phyloP scores from a whole-genome alignment of 805 yeast species.

The Cyberlindnera euphorbiae region DNA sequence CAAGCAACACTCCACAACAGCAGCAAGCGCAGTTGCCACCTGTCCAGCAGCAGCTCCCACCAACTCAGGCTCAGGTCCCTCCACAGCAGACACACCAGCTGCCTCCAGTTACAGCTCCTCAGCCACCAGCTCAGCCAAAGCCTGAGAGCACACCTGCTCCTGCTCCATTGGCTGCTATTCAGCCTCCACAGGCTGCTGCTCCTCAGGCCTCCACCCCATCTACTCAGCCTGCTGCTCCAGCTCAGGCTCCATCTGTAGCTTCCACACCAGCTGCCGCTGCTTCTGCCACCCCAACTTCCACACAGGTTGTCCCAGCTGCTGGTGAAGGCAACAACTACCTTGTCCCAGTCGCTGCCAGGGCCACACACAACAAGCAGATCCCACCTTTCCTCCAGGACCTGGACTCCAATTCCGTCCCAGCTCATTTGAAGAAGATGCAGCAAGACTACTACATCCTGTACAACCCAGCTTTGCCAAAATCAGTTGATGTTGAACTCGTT shows the following conservation, averaged over 20 bases:
- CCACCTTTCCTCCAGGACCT: conserved; percentile 79
- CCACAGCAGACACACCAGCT: conserved; percentile 23
- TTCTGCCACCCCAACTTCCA: conserved; percentile 13
- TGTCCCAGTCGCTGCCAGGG: conserved; percentile 36
- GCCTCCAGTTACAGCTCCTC: conserved; percentile 25
- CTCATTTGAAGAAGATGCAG: conserved; percentile 74
- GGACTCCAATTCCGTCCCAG: conserved; percentile 72
- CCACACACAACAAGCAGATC: conserved; percentile 61
- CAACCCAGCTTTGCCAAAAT: conserved; percentile 78
- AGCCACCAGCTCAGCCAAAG: conserved; percentile 31
- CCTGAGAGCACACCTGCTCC: conserved; percentile 16
- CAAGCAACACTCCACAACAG: conserved; percentile 28
- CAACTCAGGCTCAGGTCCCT: conserved; percentile 22
- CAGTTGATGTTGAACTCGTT: conserved; percentile 80
- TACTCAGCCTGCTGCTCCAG: background rate
- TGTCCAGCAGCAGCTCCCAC: conserved; percentile 29
- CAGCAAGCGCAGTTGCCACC: conserved; percentile 32
- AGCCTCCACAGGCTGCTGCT: conserved; percentile 26
- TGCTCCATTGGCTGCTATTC: conserved; percentile 11
- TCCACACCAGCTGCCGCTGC: conserved; percentile 19
- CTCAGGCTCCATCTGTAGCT: conserved; percentile 11
- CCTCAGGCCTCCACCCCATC: conserved; percentile 13
- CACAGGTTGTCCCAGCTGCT: conserved; percentile 19
- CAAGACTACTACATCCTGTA: conserved; percentile 84
- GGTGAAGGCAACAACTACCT: conserved; percentile 27